Base-by-base conservation (phyloP, 2,329 filamentous ascomycete genomes). In the Alternaria hordeiaustralica region DNA sequence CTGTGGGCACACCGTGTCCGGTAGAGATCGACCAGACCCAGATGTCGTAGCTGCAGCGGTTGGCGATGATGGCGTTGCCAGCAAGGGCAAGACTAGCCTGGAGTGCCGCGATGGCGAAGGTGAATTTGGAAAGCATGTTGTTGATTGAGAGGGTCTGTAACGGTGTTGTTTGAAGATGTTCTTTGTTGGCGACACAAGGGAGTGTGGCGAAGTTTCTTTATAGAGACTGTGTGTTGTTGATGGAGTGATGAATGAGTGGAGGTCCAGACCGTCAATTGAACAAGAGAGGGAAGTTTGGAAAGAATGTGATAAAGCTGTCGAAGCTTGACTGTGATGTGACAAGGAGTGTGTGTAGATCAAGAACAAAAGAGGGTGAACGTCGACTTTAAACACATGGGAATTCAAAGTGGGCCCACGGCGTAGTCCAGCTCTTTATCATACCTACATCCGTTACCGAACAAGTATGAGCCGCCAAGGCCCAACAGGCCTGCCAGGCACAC, bases 21-120 rank as follows among this genome's bases (percentile, higher is more conserved):
- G 69, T 63, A 28, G 67, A 64, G 26, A 74, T 65, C 20, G 66
- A 68, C 67, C 70, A 74, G 44, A 75, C 57, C 70, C 70, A 75
- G 50, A 75, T 61, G 60, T 75, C 73, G 62, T 73, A 72, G 26
- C 55, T 13, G 56, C 73, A 75, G 54, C 65, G 69, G 63, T 75
- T 75, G 61, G 61, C 64, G 55, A 75, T 53, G 50, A 74, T 60
- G 43, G 69, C 70, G 28, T 73, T 74, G 41, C 73, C 70, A 26
- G 72, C 71, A 21, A 62, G 41, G 36, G 63, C 64, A 47, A 72
- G 61, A 43, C 64, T 60, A 23, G 65, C 67, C 64, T 73, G 67
- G 55, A 71, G 47, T 23, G 67, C 68, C 33, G 62, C 45, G 49
- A 63, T 43, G 57, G 71, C 50, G n/a, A 71, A 25, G 44, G 66